Conservation (phyloP, 768 basidiomycete species). For the Amanita rimosa region DNA sequence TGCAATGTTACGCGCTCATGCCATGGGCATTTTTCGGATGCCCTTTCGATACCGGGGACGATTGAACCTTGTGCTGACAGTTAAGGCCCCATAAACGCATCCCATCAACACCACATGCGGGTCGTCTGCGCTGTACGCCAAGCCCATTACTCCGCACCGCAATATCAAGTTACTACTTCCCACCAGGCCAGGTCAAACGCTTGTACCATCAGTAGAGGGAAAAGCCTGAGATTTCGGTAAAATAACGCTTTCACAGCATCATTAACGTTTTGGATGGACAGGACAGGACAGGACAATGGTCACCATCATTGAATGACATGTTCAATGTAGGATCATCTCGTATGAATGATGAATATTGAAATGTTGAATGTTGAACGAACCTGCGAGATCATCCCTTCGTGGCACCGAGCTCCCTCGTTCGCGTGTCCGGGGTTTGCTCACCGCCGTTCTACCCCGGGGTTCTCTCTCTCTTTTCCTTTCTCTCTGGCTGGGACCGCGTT, state of each 20-base stretch:
- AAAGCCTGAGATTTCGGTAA: not conserved
- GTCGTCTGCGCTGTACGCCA: not conserved
- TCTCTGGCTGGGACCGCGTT: too few species aligned
- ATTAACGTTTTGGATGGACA: not conserved
- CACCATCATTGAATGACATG: too few species aligned
- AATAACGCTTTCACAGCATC: not conserved
- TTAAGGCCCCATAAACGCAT: not conserved
- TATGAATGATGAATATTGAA: too few species aligned
- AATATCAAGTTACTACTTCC: not conserved
- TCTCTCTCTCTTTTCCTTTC: too few species aligned
- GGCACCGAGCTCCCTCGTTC: not conserved
- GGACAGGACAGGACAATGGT: too few species aligned
- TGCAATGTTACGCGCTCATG: not conserved
- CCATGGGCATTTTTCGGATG: too few species aligned
- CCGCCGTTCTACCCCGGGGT: not conserved
- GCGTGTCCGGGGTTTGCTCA: not conserved
- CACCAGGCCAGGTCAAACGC: not conserved
- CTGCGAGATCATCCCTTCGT: not conserved
- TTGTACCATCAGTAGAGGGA: not conserved
- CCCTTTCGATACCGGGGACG: not conserved
- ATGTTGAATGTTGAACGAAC: not conserved
- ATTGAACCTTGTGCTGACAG: not conserved
- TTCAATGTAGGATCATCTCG: too few species aligned
- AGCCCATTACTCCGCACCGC: not conserved
- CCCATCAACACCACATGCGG: not conserved